phyloP scores from a whole-genome alignment of 208 protist species.

The Leptomonas pyrrhocoris region DNA sequence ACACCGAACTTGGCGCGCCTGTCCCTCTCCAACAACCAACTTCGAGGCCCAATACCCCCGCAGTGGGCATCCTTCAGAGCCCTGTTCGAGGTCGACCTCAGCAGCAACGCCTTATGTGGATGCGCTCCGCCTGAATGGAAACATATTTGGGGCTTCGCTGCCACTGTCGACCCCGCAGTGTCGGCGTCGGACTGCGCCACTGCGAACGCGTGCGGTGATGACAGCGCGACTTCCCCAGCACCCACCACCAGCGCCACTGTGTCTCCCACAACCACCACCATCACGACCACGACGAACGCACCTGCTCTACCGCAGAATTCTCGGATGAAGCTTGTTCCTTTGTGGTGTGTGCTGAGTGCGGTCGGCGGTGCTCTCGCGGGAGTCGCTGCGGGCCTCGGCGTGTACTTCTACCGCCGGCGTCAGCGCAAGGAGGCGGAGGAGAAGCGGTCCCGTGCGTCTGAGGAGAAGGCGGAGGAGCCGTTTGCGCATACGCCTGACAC shows the following conservation, averaged over 20 bases:
- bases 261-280: no score
- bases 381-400: not conserved
- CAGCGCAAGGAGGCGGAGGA: no score
- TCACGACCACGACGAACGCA: no score
- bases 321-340: slow-evolving; percentile 3
- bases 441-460: not conserved
- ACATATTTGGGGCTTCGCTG: no score
- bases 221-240: no score
- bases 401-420: not conserved
- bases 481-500: not conserved
- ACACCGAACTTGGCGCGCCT: not conserved
- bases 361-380: not conserved
- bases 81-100: no score
- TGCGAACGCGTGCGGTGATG: no score
- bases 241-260: no score
- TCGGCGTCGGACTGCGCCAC: no score
- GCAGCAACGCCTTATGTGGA: no score
- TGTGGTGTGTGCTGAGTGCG: slow-evolving; percentile 14
- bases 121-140: no score
- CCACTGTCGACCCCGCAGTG: no score
- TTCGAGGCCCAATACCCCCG: not conserved
- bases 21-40: not conserved
- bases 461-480: slow-evolving; percentile 2
- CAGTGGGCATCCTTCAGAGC: not conserved
- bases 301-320: not conserved